Percentiles rank a stretch among this genome's conserved stretches.
Evolutionary conservation across 2,329 filamentous ascomycete genomes (phyloP).

Genomic region (Leptographium wingfieldii): DNA sequence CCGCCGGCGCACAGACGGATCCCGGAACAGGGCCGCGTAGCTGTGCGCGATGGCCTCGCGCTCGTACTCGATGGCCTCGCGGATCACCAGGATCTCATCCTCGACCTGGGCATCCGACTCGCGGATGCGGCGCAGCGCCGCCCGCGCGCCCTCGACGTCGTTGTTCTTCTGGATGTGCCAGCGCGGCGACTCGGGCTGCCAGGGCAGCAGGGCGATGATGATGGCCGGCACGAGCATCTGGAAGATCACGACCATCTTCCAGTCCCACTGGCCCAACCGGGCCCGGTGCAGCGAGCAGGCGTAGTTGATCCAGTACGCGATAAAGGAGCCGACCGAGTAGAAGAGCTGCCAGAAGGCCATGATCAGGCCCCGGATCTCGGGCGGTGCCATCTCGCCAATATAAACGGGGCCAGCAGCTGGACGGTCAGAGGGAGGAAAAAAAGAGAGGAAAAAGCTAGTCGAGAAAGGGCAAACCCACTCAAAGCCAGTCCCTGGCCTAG

Average conservation of each 20-base stretch:
- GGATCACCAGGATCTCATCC: slow-evolving; percentile 50
- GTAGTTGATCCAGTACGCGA: slow-evolving; percentile 54
- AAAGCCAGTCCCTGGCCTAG: slow-evolving; percentile 54
- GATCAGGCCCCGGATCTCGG: slow-evolving; percentile 51
- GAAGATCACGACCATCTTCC: slow-evolving; percentile 61
- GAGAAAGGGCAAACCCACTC: slow-evolving; percentile 5
- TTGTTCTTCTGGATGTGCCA: slow-evolving; percentile 53
- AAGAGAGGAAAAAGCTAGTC: too few species aligned
- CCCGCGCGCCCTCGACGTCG: slow-evolving; percentile 47
- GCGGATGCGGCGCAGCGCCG: slow-evolving; percentile 45
- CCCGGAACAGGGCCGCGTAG: slow-evolving; percentile 57
- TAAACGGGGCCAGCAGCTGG: slow-evolving; percentile 55
- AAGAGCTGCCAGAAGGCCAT: slow-evolving; percentile 62
- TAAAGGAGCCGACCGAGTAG: slow-evolving; percentile 52
- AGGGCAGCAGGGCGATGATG: slow-evolving; percentile 49
- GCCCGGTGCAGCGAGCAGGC: slow-evolving; percentile 42
- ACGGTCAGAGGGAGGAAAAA: neutral
- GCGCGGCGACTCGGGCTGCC: slow-evolving; percentile 55
- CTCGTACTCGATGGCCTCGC: slow-evolving; percentile 58
- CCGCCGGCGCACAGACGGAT: slow-evolving; percentile 54
- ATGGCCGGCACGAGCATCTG: slow-evolving; percentile 54
- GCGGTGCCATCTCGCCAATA: slow-evolving; percentile 54
- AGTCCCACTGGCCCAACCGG: slow-evolving; percentile 56
- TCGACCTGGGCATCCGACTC: slow-evolving; percentile 54
- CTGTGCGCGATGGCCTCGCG: slow-evolving; percentile 52